Base-by-base conservation (phyloP, 2,329 filamentous ascomycete species). In the Beauveria rudraprayagi region DNA sequence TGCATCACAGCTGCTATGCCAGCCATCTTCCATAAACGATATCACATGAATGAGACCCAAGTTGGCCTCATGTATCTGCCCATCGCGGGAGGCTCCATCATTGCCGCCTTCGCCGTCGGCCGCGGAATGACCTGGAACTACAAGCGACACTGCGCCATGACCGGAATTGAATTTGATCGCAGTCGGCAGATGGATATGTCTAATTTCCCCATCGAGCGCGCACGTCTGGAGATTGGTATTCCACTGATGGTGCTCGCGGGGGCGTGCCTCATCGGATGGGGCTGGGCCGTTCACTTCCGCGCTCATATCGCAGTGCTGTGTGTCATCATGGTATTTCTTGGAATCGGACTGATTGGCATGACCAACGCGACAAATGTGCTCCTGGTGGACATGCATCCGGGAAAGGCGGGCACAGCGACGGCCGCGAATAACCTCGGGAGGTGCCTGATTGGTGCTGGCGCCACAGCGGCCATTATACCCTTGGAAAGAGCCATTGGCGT, bases 81-180 rank as follows among this genome's bases (percentile, higher is more conserved):
- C 1, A 67, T 81, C 34, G 81, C 80, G 0, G 72, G 68, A 5
- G 81, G 80, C 1, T 80, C 79, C n/a, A 72, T 80, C 14, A 67
- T 77, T 1, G 75, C 80, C 0, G 78, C 78, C 1, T 65, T 76
- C 9, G 67, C 76, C 3, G 74, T 75, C 3, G 86, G 88, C 1
- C 77, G 78, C 2, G 65, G 84, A 1, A 79, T 90, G 41, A 88
- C 91, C 70, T 80, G 80, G 73, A 90, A 89, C 70, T 92, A 86
- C 69, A 78, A 80, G 1, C 82, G 86, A 1, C 79, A 87, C 62
- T 86, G 86, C 14, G 69, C 71, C 10, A 75, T 72, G 5, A 70
- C 83, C 0, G 81, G 81, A 10, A 72, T 88, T 10, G 68, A 76
- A 0, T 77, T 86, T 59, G 79, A 80, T 60, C 78, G 78, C 65